Conservation (phyloP, 2,329 filamentous ascomycete genomes). For the Colletotrichum sp. region DNA sequence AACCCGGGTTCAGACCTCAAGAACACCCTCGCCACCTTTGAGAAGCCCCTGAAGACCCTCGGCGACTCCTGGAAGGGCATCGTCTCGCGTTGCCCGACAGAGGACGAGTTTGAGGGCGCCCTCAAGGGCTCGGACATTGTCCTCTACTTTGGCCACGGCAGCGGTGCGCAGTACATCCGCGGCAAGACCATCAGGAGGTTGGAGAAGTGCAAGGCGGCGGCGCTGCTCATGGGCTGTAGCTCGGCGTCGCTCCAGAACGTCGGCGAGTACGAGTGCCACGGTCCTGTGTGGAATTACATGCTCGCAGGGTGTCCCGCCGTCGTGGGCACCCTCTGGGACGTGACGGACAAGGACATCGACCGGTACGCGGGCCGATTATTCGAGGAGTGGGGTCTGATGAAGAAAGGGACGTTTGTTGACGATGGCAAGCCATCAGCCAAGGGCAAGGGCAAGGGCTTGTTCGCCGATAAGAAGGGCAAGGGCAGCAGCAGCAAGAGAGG, state of each 20-base stretch:
- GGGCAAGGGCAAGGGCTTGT: constrained; percentile 29
- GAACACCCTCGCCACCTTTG: constrained; percentile 79
- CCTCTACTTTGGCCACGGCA: constrained; percentile 96
- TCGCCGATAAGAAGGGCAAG: constrained; percentile 30
- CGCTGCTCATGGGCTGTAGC: constrained; percentile 93
- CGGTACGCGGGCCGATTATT: constrained; percentile 82
- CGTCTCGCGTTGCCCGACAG: constrained; percentile 71
- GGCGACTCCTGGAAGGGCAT: constrained; percentile 75
- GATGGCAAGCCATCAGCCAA: constrained; percentile 13
- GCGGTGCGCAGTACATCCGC: constrained; percentile 92
- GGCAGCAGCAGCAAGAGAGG: constrained; percentile 32
- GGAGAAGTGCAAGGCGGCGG: constrained; percentile 74
- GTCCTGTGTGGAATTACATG: constrained; percentile 91
- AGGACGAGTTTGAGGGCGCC: constrained; percentile 75
- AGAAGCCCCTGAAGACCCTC: constrained; percentile 68
- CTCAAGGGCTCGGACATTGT: constrained; percentile 74
- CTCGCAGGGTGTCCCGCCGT: constrained; percentile 86
- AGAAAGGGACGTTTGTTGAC: constrained; percentile 45
- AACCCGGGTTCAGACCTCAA: constrained; percentile 88
- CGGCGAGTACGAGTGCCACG: constrained; percentile 89
- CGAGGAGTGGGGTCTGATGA: constrained; percentile 83
- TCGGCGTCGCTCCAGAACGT: constrained; percentile 81
- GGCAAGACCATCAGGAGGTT: constrained; percentile 82
- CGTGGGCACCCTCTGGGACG: constrained; percentile 95
- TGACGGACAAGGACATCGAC: constrained; percentile 97